Evolutionary conservation across 2,329 filamentous ascomycete species (phyloP).

Genomic region (Clarireedia paspali): DNA sequence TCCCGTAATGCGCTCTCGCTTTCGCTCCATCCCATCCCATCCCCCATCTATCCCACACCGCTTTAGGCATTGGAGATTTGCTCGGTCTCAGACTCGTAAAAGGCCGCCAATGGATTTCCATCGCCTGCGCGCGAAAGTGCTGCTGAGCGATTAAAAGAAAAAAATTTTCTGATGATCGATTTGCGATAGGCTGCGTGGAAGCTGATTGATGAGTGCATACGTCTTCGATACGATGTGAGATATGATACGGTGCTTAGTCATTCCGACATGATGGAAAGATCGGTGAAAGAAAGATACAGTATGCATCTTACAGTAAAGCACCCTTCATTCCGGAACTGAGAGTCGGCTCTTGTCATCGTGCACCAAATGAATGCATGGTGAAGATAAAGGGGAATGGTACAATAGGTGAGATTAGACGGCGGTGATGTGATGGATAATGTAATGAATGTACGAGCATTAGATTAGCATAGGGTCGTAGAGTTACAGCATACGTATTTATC

Average conservation of each 20-base stretch:
- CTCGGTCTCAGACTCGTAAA: neutral
- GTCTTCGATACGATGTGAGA: too few relatives aligned
- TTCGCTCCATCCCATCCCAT: neutral
- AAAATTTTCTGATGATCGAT: too few relatives aligned
- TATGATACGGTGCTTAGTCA: neutral
- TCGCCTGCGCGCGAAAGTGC: too few relatives aligned
- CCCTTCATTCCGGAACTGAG: neutral
- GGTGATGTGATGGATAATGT: neutral
- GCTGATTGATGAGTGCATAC: too few relatives aligned
- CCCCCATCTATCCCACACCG: neutral
- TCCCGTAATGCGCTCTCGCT: neutral
- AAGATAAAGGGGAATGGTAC: neutral
- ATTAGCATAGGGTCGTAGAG: neutral
- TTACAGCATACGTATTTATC: slow-evolving; percentile 9
- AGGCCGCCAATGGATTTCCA: too few relatives aligned
- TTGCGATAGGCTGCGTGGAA: too few relatives aligned
- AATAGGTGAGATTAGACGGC: neutral
- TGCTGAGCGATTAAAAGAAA: too few relatives aligned
- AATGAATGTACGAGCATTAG: neutral
- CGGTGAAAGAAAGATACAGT: too few relatives aligned
- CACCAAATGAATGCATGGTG: neutral
- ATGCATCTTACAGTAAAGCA: too few relatives aligned
- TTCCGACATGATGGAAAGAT: too few relatives aligned
- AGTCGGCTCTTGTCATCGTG: neutral
- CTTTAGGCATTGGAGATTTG: neutral